Base-by-base conservation (phyloP, 371 early-diverging fungal genomes). In the Dentiscutata heterogama region DNA sequence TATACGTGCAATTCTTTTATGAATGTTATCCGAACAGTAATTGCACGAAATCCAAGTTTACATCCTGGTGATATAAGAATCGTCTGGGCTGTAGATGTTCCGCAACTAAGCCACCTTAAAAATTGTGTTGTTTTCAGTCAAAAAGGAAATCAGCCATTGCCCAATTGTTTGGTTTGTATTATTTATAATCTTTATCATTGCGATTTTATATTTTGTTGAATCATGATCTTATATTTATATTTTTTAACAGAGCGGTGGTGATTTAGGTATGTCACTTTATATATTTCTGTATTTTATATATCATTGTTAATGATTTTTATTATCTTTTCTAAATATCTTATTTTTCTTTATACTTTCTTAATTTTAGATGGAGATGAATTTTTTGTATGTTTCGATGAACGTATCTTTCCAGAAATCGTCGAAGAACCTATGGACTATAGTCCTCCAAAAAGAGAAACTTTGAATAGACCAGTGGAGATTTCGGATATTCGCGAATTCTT, bases 21-120 rank as follows among this genome's bases (percentile, higher is more conserved):
- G 18, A 35, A 29, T 25, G 18, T 64, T 29, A 50, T 29, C 16
- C 89, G 20, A 70, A 70, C 11, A 74, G 85, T 93, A 10, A 87
- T 95, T 0, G 89, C 89, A 6, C 90, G 96, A 13, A 92, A 93
- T 42, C 97, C 96, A 0, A 91, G 92, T 50, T 88, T 96, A 78
- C 96, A 96, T 83, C 96, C 97, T 0, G 96, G 97, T 16, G 96
- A 97, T 85, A 83, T 96, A 0, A 89, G 93, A 50, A 87, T 92
- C 1, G 94, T 94, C 1, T 86, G 85, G 0, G 94, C 92, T 0
- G 94, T 96, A 1, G 89, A 95, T 77, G 80, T 86, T 25, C 87
- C 88, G 0, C 87, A 89, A 29, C 82, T 96, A 18, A 83, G 74
- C 20, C 91, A 94, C 80, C 84, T 95, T 22, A 64, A 83, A 2